Conservation (phyloP, 805 yeast species). For the Metschnikowia henanensis region DNA sequence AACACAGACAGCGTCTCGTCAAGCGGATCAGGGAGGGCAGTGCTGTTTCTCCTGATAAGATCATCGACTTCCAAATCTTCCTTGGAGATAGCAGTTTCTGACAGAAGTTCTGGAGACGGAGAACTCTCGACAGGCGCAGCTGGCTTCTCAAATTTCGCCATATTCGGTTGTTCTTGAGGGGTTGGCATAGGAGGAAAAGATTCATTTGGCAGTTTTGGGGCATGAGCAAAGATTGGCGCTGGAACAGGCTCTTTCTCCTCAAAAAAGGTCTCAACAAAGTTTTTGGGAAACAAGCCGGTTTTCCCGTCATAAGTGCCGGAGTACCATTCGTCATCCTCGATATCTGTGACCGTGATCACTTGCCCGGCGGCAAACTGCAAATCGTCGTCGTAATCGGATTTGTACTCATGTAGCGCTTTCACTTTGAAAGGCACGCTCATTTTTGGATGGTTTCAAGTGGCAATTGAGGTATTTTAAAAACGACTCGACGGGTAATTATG, state of each 20-base stretch:
- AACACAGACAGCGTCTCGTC: constrained; percentile 5
- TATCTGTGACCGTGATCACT: constrained; percentile 66
- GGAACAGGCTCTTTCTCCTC: background rate
- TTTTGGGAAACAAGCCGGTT: constrained; percentile 85
- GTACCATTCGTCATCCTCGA: constrained; percentile 94
- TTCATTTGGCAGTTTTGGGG: no score
- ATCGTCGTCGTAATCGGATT: constrained; percentile 73
- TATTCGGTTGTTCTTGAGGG: no score
- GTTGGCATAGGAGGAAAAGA: no score
- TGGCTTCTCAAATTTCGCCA: no score
- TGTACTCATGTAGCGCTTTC: constrained; percentile 65
- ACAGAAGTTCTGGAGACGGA: no score
- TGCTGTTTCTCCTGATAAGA: constrained; percentile 4
- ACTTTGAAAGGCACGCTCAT: constrained; percentile 60
- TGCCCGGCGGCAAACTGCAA: constrained; percentile 69
- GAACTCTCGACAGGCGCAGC: background rate
- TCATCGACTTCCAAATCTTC: constrained; percentile 5
- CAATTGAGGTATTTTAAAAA: no score
- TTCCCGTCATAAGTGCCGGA: constrained; percentile 65
- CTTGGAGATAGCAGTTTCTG: no score
- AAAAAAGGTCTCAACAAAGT: constrained; percentile 57
- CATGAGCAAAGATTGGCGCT: no score
- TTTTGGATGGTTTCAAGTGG: background rate
- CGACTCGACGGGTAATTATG: no score
- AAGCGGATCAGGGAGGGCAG: constrained; percentile 6